Evolutionary conservation across 768 basidiomycete species (phyloP).

Genomic region (Suillus tomentosus): DNA sequence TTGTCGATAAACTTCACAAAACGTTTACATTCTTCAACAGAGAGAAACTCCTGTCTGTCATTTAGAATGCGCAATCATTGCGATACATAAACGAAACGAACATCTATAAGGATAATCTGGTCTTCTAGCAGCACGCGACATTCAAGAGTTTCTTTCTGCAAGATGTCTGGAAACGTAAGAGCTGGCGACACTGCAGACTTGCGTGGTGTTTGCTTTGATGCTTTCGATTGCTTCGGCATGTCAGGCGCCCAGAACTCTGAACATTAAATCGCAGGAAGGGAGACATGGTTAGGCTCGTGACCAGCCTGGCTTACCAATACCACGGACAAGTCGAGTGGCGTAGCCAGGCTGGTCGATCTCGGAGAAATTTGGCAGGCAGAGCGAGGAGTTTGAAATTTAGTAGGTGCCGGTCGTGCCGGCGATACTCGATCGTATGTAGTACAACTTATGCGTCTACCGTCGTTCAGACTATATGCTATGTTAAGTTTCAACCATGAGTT

Average conservation of each 20-base stretch:
- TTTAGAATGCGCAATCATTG: neutral
- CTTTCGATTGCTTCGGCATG: slow-evolving; percentile 13
- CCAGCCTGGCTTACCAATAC: too few relatives aligned
- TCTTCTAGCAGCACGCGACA: slow-evolving; percentile 56
- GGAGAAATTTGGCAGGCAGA: too few relatives aligned
- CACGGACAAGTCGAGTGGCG: too few relatives aligned
- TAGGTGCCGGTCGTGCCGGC: too few relatives aligned
- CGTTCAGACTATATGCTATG: too few relatives aligned
- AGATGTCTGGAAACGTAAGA: slow-evolving; percentile 46
- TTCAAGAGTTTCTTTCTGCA: slow-evolving; percentile 46
- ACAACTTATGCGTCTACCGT: too few relatives aligned
- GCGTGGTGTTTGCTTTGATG: neutral
- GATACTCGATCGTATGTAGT: too few relatives aligned
- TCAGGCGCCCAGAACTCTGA: neutral
- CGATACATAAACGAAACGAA: slow-evolving; percentile 30
- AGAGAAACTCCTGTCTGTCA: slow-evolving; percentile 51
- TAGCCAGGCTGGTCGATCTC: too few relatives aligned
- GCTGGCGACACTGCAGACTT: slow-evolving; percentile 4
- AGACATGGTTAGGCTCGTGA: too few relatives aligned
- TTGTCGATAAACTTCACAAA: slow-evolving; percentile 61
- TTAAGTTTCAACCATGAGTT: too few relatives aligned
- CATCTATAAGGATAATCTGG: slow-evolving; percentile 65
- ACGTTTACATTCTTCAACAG: slow-evolving; percentile 60
- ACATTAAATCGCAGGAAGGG: too few relatives aligned
- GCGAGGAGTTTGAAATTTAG: too few relatives aligned